Percentiles rank a stretch among this genome's conserved stretches.
Evolutionary conservation across 192 early-diverging fungal genomes (phyloP).

Genomic region (Mortierella hygrophila): DNA sequence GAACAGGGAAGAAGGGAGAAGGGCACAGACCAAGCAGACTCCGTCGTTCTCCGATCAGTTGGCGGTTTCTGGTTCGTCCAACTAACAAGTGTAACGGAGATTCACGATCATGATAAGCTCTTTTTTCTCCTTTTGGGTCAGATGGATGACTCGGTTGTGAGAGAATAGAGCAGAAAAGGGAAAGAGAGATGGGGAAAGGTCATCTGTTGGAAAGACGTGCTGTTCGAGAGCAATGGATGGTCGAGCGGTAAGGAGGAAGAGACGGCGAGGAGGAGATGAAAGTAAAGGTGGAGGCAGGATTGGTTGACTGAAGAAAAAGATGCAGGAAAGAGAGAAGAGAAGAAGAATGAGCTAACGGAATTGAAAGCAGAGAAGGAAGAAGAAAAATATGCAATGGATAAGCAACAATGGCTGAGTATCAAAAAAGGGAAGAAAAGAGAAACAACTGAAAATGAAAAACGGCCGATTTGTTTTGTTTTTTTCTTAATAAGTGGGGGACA

Average conservation of each 20-base stretch:
- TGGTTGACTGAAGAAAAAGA: background rate
- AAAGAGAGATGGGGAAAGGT: no score
- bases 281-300: background rate
- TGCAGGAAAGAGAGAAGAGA: background rate
- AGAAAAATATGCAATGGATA: background rate
- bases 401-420: background rate
- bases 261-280: no score
- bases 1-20: background rate
- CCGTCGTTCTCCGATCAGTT: constrained; percentile 2
- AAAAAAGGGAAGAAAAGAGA: background rate
- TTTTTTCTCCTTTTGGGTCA: no score
- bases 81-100: no score
- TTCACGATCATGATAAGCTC: no score
- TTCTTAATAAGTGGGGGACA: background rate
- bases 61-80: constrained; percentile 2
- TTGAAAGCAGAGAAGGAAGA: background rate
- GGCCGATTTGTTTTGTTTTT: background rate
- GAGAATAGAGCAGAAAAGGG: no score
- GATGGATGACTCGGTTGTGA: no score
- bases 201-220: no score
- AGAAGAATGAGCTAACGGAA: background rate
- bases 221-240: no score
- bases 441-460: background rate
- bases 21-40: background rate
- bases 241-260: no score